A percentile compares a stretch with the other conserved stretches of the same genome.
Evolutionary conservation across 2,329 filamentous ascomycete genomes (phyloP).

Genomic region (Cercospora sp.): DNA sequence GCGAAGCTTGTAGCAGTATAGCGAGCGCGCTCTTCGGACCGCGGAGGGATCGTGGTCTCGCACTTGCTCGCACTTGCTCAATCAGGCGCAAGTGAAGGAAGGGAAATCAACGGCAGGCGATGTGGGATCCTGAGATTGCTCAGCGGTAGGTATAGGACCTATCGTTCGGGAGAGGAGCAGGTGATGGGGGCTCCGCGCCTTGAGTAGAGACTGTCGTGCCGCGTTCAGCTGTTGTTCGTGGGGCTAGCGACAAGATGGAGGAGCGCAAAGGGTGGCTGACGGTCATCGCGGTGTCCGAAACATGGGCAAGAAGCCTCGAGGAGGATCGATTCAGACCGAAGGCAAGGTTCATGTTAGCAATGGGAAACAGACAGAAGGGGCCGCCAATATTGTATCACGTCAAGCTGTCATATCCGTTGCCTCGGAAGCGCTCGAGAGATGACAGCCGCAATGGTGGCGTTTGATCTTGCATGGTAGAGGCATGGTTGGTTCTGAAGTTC

Average conservation of each 20-base stretch:
- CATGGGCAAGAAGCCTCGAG: no score
- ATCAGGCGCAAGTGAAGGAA: no score
- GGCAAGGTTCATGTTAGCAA: not conserved
- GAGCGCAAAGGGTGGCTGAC: not conserved
- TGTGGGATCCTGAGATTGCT: no score
- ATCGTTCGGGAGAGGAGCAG: no score
- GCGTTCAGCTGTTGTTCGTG: no score
- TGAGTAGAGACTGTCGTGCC: no score
- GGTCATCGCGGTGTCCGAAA: not conserved
- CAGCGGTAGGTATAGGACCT: no score
- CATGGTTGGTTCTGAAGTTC: not conserved
- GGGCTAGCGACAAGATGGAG: no score
- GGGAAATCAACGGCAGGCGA: no score
- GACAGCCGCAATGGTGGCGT: not conserved
- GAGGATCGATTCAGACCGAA: no score
- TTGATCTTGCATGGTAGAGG: not conserved
- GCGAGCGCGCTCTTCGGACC: not conserved
- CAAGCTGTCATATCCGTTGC: not conserved
- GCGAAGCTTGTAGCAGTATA: not conserved
- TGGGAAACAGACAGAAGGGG: not conserved
- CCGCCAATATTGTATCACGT: not conserved
- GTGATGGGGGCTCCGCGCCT: no score
- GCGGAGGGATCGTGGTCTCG: not conserved
- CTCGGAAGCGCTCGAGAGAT: not conserved
- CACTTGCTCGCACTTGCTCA: no score